These are phyloP conservation scores for Thalassiosira mediterranea DNA, from an alignment of 352 stramenopile species.

Conservation along the genomic window DNA sequence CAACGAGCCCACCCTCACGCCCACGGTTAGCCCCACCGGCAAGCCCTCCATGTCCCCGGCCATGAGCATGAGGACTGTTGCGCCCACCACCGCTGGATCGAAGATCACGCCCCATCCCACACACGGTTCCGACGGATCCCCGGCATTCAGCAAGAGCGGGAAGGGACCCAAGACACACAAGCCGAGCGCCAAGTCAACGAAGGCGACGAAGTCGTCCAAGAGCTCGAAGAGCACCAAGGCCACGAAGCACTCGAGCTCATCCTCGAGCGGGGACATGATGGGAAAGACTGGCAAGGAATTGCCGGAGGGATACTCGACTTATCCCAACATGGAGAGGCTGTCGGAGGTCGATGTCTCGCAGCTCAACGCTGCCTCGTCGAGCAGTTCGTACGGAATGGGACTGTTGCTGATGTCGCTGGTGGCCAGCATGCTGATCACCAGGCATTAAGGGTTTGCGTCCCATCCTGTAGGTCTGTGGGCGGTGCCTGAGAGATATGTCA, in stretches of 20 bases:
- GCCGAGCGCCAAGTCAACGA: slow-evolving; percentile 8
- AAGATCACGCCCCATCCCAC: background rate
- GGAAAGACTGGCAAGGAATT: slow-evolving; percentile 12
- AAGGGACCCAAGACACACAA: slow-evolving; percentile 8
- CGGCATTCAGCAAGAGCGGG: background rate
- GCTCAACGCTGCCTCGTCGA: background rate
- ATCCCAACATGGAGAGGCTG: background rate
- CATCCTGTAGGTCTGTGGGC: no score
- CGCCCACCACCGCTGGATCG: slow-evolving; percentile 1
- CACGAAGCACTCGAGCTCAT: background rate
- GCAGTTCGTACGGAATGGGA: background rate
- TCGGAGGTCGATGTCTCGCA: slow-evolving; percentile 5
- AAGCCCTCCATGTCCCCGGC: background rate
- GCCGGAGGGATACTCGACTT: background rate
- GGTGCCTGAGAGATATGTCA: no score
- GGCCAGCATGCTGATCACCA: slow-evolving; percentile 4
- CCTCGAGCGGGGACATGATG: background rate
- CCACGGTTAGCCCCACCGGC: slow-evolving; percentile 8
- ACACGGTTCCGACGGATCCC: slow-evolving; percentile 1
- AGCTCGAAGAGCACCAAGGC: slow-evolving; percentile 10
- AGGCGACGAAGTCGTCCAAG: slow-evolving; percentile 8
- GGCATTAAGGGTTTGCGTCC: no score
- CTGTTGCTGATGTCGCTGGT: slow-evolving; percentile 18
- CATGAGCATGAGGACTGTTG: background rate
- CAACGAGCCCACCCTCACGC: slow-evolving; percentile 28